Conservation (phyloP, 1,139 yeast species). For the Hyphopichia khmerensis region DNA sequence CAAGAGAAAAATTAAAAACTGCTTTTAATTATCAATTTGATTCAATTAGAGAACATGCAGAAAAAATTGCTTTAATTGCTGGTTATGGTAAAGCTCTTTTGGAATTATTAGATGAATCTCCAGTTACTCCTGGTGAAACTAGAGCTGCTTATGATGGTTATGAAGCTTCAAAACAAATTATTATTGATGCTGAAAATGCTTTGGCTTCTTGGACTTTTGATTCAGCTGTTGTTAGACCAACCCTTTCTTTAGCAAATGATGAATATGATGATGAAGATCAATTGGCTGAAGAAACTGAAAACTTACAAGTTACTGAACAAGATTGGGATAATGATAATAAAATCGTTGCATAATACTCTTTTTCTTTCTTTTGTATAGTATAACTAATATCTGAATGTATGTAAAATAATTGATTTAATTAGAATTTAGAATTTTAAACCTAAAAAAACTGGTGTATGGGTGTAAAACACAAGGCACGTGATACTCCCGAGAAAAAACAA, state of each 20-base stretch:
- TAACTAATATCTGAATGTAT: too few species aligned
- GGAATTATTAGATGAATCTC: slow-evolving; percentile 79
- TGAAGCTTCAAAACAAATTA: slow-evolving; percentile 84
- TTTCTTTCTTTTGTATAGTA: too few species aligned
- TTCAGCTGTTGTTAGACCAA: slow-evolving; percentile 76
- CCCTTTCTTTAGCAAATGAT: slow-evolving; percentile 73
- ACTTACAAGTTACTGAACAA: slow-evolving; percentile 55
- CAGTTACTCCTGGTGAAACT: slow-evolving; percentile 89
- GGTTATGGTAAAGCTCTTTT: slow-evolving; percentile 86
- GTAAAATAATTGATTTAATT: too few species aligned
- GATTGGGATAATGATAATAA: slow-evolving; percentile 40
- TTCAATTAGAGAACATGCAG: slow-evolving; percentile 78
- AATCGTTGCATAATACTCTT: slow-evolving; percentile 7
- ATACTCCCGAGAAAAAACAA: too few species aligned
- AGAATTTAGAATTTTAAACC: too few species aligned
- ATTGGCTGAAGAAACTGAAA: slow-evolving; percentile 53
- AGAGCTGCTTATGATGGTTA: slow-evolving; percentile 87
- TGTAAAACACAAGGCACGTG: background rate
- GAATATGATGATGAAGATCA: slow-evolving; percentile 52
- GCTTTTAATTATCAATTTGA: slow-evolving; percentile 84
- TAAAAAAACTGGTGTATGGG: background rate
- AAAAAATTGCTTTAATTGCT: slow-evolving; percentile 81
- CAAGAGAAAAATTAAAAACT: slow-evolving; percentile 83
- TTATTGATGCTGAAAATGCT: slow-evolving; percentile 82
- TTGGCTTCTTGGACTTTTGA: slow-evolving; percentile 83